These are phyloP conservation scores for Cyclotella sp. DNA, from an alignment of 108 stramenopile genomes.

Conservation along the genomic window DNA sequence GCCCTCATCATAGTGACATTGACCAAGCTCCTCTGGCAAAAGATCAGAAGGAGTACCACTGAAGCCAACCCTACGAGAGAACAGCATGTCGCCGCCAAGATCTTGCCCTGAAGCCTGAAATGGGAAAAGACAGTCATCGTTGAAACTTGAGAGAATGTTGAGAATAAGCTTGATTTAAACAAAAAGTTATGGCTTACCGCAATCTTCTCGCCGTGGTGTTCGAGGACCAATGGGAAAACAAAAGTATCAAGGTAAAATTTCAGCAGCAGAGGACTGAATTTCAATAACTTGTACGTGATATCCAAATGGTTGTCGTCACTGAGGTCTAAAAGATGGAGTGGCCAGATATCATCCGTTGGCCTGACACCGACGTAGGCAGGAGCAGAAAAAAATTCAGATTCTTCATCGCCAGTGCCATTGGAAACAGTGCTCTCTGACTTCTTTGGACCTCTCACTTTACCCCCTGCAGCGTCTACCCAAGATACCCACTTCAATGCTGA, in stretches of 20 bases:
- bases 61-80: conserved; percentile 94
- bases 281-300: conserved; percentile 88
- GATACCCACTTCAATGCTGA: conserved; percentile 87
- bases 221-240: conserved; percentile 93
- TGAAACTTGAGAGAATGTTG: not conserved
- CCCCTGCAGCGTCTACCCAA: conserved; percentile 97
- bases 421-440: conserved; percentile 64
- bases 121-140: not conserved
- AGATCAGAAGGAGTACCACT: conserved; percentile 98
- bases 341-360: conserved; percentile 95
- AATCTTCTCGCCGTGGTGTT: conserved; percentile 96
- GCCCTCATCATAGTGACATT: conserved; percentile 96
- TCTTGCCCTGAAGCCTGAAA: conserved; percentile 93
- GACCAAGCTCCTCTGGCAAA: conserved; percentile 97
- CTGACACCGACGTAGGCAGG: conserved; percentile 60
- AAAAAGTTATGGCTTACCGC: conserved; percentile 48
- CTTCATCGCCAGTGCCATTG: conserved; percentile 47
- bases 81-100: conserved; percentile 97
- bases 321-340: conserved; percentile 95
- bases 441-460: conserved; percentile 92
- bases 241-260: conserved; percentile 92
- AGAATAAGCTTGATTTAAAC: not conserved
- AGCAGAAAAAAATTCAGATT: conserved; percentile 50
- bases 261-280: conserved; percentile 84
- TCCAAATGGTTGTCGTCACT: conserved; percentile 96